Evolutionary conservation across 768 basidiomycete genomes (phyloP).

Genomic region (Crepidotus variabilis): DNA sequence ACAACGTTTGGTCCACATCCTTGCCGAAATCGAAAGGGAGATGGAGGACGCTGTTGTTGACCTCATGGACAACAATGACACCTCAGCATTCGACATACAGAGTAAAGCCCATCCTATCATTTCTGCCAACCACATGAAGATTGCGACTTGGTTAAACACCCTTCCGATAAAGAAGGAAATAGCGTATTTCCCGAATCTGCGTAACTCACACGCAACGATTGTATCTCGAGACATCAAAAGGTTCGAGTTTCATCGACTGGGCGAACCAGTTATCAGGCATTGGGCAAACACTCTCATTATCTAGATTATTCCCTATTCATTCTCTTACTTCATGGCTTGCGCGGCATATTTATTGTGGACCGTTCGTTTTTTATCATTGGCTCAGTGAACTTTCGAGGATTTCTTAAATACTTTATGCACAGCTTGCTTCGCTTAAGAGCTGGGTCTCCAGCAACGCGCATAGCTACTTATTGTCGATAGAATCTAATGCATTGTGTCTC

Average conservation of each 20-base stretch:
- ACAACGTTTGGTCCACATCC: constrained; percentile 50
- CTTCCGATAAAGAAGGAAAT: constrained; percentile 72
- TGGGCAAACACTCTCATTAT: constrained; percentile 61
- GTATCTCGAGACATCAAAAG: constrained; percentile 63
- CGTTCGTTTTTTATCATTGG: background rate
- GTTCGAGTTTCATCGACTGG: constrained; percentile 53
- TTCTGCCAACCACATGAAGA: constrained; percentile 51
- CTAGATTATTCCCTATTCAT: constrained; percentile 8
- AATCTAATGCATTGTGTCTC: no score
- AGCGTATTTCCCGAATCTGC: constrained; percentile 55
- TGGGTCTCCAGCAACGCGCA: background rate
- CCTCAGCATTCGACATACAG: constrained; percentile 15
- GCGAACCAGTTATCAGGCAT: constrained; percentile 65
- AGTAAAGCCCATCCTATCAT: constrained; percentile 40
- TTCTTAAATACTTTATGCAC: background rate
- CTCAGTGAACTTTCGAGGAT: no score
- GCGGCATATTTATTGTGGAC: background rate
- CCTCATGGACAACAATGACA: constrained; percentile 44
- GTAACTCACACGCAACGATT: constrained; percentile 71
- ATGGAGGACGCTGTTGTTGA: constrained; percentile 63
- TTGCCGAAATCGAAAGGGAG: constrained; percentile 55
- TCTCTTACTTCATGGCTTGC: no score
- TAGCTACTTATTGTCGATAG: no score
- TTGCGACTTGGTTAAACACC: constrained; percentile 58
- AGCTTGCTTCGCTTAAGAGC: background rate